These are phyloP conservation scores for Debaryomyces castellii DNA, from an alignment of 805 yeast species.

Conservation along the genomic window DNA sequence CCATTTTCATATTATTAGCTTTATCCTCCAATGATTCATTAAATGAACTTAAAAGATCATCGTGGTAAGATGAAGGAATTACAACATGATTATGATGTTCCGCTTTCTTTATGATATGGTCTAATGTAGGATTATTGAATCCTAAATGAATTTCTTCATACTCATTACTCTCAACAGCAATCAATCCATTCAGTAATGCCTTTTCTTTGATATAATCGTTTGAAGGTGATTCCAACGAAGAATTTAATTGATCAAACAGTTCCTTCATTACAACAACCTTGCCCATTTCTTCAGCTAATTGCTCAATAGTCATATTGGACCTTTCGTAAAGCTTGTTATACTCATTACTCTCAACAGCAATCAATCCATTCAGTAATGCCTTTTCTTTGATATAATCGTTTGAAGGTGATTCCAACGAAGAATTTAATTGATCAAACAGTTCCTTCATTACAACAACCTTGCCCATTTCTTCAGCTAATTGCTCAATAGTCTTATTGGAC, in stretches of 20 bases:
- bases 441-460: background rate
- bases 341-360: slow-evolving; percentile 6
- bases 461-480: slow-evolving; percentile 5
- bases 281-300: slow-evolving; percentile 9
- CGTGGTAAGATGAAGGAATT: slow-evolving; percentile 14
- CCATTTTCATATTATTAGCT: slow-evolving; percentile 14
- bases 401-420: slow-evolving; percentile 16
- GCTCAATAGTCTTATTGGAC: background rate
- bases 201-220: slow-evolving; percentile 20
- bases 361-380: slow-evolving; percentile 9
- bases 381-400: slow-evolving; percentile 9
- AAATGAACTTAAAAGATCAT: slow-evolving; percentile 8
- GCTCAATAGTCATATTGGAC: background rate
- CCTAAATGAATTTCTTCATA: slow-evolving; percentile 18
- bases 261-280: background rate
- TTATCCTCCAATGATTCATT: slow-evolving; percentile 13
- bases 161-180: slow-evolving; percentile 11
- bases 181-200: slow-evolving; percentile 13
- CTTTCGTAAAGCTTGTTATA: slow-evolving; percentile 1
- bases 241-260: slow-evolving; percentile 8
- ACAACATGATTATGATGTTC: slow-evolving; percentile 14
- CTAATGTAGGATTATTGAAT: slow-evolving; percentile 20
- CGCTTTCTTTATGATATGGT: slow-evolving; percentile 21
- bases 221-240: slow-evolving; percentile 12
- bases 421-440: background rate